A percentile compares a stretch with the other conserved stretches of the same genome.
phyloP scores from a whole-genome alignment of 805 yeast genomes.

The Candida hungchunana region DNA sequence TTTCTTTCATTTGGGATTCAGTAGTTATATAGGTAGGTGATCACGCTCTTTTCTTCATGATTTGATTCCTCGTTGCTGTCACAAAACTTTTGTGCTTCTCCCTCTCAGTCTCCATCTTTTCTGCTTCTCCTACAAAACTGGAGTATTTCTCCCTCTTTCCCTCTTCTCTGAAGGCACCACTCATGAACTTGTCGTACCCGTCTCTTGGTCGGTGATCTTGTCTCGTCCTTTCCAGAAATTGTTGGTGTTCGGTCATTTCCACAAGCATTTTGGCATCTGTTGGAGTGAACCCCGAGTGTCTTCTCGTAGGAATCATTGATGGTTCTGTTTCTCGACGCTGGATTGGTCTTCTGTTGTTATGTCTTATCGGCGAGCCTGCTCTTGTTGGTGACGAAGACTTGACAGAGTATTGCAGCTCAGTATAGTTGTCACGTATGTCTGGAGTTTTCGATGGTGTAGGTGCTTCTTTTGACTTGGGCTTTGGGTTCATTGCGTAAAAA shows the following conservation, averaged over 20 bases:
- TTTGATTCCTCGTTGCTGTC: constrained; percentile 11
- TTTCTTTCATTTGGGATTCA: too few relatives aligned
- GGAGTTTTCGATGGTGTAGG: background rate
- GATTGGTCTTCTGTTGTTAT: constrained; percentile 1
- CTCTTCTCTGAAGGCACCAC: constrained; percentile 20
- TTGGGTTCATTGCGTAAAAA: constrained; percentile 17
- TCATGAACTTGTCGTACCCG: constrained; percentile 23
- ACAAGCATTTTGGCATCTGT: constrained; percentile 14
- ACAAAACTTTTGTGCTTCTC: constrained; percentile 18
- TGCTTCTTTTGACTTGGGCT: background rate
- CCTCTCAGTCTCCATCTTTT: constrained; percentile 15
- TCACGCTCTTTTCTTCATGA: constrained; percentile 4
- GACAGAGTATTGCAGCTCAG: constrained; percentile 23
- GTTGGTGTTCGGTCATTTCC: constrained; percentile 19
- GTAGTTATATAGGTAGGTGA: background rate
- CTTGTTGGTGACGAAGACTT: constrained; percentile 11
- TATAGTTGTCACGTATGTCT: constrained; percentile 5
- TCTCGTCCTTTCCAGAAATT: constrained; percentile 18
- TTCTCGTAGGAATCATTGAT: background rate
- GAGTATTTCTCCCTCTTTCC: constrained; percentile 15
- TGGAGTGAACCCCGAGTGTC: constrained; percentile 1
- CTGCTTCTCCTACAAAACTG: constrained; percentile 22
- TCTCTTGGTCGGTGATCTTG: constrained; percentile 5
- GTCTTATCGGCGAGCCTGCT: constrained; percentile 8
- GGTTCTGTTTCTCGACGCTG: constrained; percentile 12